phyloP scores from a whole-genome alignment of 345 rosid genomes.

The Salix brachista region DNA sequence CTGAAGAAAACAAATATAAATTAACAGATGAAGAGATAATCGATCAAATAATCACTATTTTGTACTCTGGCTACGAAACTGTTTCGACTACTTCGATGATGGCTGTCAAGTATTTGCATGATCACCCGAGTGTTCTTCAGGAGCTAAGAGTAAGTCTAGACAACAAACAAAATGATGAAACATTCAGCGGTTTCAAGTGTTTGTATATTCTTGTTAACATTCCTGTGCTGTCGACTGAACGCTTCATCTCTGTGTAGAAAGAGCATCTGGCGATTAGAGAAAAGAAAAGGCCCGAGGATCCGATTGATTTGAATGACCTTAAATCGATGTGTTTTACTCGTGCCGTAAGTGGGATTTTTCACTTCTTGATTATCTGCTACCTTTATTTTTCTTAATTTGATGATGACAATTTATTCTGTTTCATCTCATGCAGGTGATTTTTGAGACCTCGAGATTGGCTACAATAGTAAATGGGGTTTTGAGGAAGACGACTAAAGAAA shows the following conservation, averaged over 20 bases:
- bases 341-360: conserved; percentile 51
- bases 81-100: conserved; percentile 79
- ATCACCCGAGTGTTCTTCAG: conserved; percentile 60
- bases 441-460: conserved; percentile 78
- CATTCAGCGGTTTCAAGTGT: too few species aligned
- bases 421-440: conserved; percentile 43
- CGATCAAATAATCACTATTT: conserved; percentile 65
- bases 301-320: conserved; percentile 56
- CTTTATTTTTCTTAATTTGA: neutral
- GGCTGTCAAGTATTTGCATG: conserved; percentile 74
- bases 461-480: conserved; percentile 75
- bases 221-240: neutral
- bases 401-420: neutral
- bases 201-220: neutral
- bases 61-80: conserved; percentile 79
- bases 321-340: conserved; percentile 84
- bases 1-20: conserved; percentile 38
- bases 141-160: conserved; percentile 53
- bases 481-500: conserved; percentile 65
- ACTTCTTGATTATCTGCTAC: neutral
- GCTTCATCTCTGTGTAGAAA: conserved; percentile 35
- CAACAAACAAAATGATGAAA: neutral
- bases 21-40: conserved; percentile 62
- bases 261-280: conserved; percentile 70
- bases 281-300: conserved; percentile 58